Base-by-base conservation (phyloP, 2,329 filamentous ascomycete species). In the Sporothrix phasma region DNA sequence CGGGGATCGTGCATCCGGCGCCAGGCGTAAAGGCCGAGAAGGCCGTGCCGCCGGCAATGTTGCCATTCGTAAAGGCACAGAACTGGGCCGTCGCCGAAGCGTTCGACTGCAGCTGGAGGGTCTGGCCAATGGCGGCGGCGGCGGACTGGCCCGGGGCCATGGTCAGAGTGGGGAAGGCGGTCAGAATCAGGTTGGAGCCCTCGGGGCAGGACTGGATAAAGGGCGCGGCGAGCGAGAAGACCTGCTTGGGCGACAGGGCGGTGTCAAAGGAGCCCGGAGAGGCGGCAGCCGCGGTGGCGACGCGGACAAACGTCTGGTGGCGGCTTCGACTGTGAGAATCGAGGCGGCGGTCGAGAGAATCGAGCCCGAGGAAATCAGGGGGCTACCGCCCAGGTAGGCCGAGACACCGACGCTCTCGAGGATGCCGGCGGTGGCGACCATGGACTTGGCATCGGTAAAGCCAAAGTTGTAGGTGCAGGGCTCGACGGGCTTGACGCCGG, bases 241-340 rank as follows among this genome's bases (percentile, higher is more conserved):
- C 84, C 67, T 85, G 83, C 68, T 83, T 81, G 68, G 87, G 84
- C 34, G 83, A 82, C 13, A 92, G 84, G 1, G 88, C 80, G 0
- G 85, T 86, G 73, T 90, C 88, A 71, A 91, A 89, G 29, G 87
- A 81, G 71, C 84, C 83, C 3, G 88, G 85, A 3, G 88, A 81
- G 62, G 87, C 83, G 64, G 82, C 76, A 63, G 79, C 77, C 65
- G 81, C 79, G 22, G 80, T 77, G 45, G 83, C 84, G 65, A 80
- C 76, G 68, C 88, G 85, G 74, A 91, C 84, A 74, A 88, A 86
- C 66, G 86, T 86, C 75, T 89, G 86, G 76, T 92, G 88, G 65
- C 88, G 82, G 87, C 81, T 76, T 92, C 88, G 66, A 89, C 81
- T 26, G 87, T 88, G 51, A 89, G 81, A 73, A 92, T 91, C 60